Evolutionary conservation across 106 monocot species (phyloP), one percentile per base, ranked within the genome.

Genomic region (Acorus calamus): DNA sequence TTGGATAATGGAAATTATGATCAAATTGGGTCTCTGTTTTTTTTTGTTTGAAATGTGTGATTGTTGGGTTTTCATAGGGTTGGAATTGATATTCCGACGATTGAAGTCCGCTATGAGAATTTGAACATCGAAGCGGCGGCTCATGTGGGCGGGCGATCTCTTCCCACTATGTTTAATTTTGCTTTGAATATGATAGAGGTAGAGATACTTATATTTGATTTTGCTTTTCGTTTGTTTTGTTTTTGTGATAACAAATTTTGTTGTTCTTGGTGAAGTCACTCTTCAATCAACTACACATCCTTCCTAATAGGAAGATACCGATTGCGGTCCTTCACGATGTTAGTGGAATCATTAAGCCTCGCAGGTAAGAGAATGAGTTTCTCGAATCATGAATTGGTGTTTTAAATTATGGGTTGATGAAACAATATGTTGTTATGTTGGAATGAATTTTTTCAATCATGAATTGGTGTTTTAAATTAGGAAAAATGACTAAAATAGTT

Each of bases 41-140:
- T 6, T 64, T 64, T 5, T 2, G 49, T 14, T n/a, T n/a, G n/a
- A n/a, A 7, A 50, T 50, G 42, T 13, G 8, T 49, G 49, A 12
- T 42, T 55, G 8, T 55, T 52, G 14, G 6, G 61, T 61, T 4
- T 43, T 8, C 63, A 4, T 49, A 85, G 89, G 5, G 89, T 89
- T 7, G 84, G 89, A 11, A 82, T 89, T 11, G 79, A 85, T 45
- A 11, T 73, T 53, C 89, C 89, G 3, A 85, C 89, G 7, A 82
- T 89, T 13, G 89, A 89, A 71, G 89, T 89, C 61, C 66, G 89
- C 7, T 85, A 56, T 50, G 79, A 89, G 81, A 44, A 82, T 11
- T 62, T 89, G 11, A 79, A 44, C 48, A 64, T 85, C 13, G 57
- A 65, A 41, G 89, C 82, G n/a, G 76, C 82, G 55, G 73, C 71